These are phyloP conservation scores for Jamesozyma jinghongensis DNA, from an alignment of 805 yeast species.

Conservation along the genomic window DNA sequence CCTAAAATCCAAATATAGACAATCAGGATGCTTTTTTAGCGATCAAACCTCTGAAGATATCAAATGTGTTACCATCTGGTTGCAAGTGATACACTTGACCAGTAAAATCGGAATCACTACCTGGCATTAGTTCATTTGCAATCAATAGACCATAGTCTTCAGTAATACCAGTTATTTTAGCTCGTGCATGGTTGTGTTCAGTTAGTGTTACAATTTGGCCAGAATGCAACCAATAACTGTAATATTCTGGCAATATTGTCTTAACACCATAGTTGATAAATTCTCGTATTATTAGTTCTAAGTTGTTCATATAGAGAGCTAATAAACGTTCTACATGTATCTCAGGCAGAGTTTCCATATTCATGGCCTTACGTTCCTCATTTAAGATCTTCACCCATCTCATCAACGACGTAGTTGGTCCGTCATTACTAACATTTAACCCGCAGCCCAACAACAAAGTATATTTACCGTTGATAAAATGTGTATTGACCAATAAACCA, in stretches of 20 bases:
- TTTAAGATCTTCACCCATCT: constrained; percentile 57
- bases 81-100: constrained; percentile 62
- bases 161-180: constrained; percentile 72
- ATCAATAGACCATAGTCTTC: constrained; percentile 73
- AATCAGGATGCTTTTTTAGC: constrained; percentile 40
- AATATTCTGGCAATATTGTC: constrained; percentile 62
- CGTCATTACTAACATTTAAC: constrained; percentile 69
- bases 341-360: constrained; percentile 38
- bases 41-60: constrained; percentile 83
- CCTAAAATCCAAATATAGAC: neutral
- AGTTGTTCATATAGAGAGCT: constrained; percentile 58
- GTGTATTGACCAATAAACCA: constrained; percentile 79
- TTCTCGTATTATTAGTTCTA: constrained; percentile 51
- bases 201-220: constrained; percentile 64
- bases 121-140: constrained; percentile 54
- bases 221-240: constrained; percentile 77
- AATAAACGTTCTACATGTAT: constrained; percentile 33
- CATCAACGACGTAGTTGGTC: constrained; percentile 88
- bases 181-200: constrained; percentile 43
- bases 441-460: constrained; percentile 80
- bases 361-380: constrained; percentile 35
- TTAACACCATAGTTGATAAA: constrained; percentile 59
- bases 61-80: constrained; percentile 97
- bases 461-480: constrained; percentile 49
- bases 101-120: constrained; percentile 35